These are phyloP conservation scores for Erysimum cheiranthoides DNA, from an alignment of 345 rosid genomes.

Conservation along the genomic window DNA sequence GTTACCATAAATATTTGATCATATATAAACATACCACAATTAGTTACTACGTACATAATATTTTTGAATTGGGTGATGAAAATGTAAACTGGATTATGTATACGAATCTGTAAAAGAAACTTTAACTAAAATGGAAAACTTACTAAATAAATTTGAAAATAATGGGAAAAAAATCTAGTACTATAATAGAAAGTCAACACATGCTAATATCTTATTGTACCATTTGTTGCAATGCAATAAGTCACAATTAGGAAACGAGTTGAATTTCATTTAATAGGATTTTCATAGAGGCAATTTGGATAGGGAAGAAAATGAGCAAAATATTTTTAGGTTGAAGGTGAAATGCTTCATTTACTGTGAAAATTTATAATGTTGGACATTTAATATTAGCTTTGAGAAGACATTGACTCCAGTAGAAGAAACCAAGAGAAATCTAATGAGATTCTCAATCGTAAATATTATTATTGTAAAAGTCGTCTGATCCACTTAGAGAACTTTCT, in stretches of 20 bases:
- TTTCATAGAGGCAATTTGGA: background rate
- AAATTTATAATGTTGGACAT: constrained; percentile 10
- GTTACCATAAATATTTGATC: background rate
- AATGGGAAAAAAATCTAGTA: background rate
- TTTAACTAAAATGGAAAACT: background rate
- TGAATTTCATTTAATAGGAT: background rate
- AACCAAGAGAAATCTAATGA: constrained; percentile 5
- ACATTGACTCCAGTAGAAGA: background rate
- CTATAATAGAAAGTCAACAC: background rate
- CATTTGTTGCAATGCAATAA: background rate
- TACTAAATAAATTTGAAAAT: background rate
- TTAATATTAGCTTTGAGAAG: constrained; percentile 1
- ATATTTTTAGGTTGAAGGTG: background rate
- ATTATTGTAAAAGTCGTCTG: background rate
- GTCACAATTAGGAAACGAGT: background rate
- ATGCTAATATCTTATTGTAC: background rate
- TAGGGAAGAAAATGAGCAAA: background rate
- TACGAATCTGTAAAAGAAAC: background rate
- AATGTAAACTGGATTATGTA: background rate
- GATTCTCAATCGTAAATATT: constrained; percentile 1
- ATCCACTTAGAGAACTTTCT: constrained; percentile 61
- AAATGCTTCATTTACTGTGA: constrained; percentile 25
- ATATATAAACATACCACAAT: background rate
- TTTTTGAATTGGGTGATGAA: background rate
- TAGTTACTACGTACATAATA: too few relatives aligned